Evolutionary conservation across 1,139 yeast genomes (phyloP).

Genomic region (Magnusiomyces paraingens): DNA sequence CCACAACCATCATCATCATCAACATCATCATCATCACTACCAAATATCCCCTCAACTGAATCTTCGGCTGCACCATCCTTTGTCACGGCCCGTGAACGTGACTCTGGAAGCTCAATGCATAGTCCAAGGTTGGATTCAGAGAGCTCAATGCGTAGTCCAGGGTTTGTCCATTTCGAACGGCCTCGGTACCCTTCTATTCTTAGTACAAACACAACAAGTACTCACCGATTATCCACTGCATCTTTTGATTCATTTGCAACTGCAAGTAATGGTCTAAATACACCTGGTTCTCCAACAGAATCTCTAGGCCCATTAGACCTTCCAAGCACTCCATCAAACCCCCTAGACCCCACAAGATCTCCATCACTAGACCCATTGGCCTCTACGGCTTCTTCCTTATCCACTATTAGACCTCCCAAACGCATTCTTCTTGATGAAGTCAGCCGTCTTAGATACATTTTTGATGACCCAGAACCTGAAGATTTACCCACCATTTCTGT

Average conservation of each 20-base stretch:
- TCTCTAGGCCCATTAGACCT: no score
- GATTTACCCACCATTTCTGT: not conserved
- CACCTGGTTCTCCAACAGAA: no score
- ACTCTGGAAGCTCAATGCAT: not conserved
- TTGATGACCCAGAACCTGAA: not conserved
- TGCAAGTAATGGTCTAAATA: not conserved
- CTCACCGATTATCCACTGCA: not conserved
- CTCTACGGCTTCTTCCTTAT: not conserved
- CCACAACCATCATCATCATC: no score
- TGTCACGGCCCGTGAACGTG: constrained; percentile 11
- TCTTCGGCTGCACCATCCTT: constrained; percentile 10
- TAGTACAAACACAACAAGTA: not conserved
- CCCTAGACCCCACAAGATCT: no score
- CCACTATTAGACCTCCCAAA: not conserved
- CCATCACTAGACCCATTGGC: no score
- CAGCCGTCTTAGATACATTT: not conserved
- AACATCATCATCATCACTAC: no score
- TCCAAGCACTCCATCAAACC: no score
- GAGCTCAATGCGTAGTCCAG: not conserved
- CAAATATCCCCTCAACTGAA: constrained; percentile 2
- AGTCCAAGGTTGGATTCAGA: not conserved
- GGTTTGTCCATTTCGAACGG: no score
- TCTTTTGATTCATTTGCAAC: constrained; percentile 2
- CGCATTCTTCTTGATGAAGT: not conserved
- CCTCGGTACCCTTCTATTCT: not conserved